A percentile compares a stretch with the other conserved stretches of the same genome.
Evolutionary conservation across 164 flowering plant genomes (phyloP).

Genomic region (Tinospora cordifolia): DNA sequence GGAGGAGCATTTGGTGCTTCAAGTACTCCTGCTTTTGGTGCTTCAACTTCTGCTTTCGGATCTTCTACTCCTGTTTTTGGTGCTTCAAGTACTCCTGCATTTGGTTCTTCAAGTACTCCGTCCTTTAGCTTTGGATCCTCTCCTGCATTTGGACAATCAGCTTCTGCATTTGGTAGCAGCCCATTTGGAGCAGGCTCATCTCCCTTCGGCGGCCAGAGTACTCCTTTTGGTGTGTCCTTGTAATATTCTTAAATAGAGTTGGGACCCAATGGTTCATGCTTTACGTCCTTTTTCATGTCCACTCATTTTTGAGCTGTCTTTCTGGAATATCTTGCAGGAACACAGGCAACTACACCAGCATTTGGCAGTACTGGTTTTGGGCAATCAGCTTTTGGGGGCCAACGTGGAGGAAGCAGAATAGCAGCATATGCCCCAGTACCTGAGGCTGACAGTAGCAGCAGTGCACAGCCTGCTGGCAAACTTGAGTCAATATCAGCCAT

Average conservation of each 20-base stretch:
- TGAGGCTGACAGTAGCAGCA: constrained; percentile 51
- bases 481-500: constrained; percentile 94
- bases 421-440: constrained; percentile 56
- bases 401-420: constrained; percentile 76
- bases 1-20: constrained; percentile 36
- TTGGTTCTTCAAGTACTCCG: constrained; percentile 46
- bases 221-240: constrained; percentile 46
- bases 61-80: constrained; percentile 29
- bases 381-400: constrained; percentile 59
- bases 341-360: constrained; percentile 54
- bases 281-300: not conserved
- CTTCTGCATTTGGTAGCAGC: constrained; percentile 65
- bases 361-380: constrained; percentile 63
- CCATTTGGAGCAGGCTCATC: constrained; percentile 52
- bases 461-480: constrained; percentile 61
- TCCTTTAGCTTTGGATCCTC: constrained; percentile 36
- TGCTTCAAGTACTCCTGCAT: constrained; percentile 32
- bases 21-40: constrained; percentile 35
- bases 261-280: not conserved
- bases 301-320: not conserved
- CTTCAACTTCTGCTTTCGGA: constrained; percentile 26
- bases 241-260: not conserved
- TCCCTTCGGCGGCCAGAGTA: constrained; percentile 64
- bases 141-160: constrained; percentile 61
- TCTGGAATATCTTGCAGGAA: constrained; percentile 39